A percentile compares a stretch with the other conserved stretches of the same genome.
Evolutionary conservation across 2,329 filamentous ascomycete genomes (phyloP).

Genomic region (Epichloe gansuensis): DNA sequence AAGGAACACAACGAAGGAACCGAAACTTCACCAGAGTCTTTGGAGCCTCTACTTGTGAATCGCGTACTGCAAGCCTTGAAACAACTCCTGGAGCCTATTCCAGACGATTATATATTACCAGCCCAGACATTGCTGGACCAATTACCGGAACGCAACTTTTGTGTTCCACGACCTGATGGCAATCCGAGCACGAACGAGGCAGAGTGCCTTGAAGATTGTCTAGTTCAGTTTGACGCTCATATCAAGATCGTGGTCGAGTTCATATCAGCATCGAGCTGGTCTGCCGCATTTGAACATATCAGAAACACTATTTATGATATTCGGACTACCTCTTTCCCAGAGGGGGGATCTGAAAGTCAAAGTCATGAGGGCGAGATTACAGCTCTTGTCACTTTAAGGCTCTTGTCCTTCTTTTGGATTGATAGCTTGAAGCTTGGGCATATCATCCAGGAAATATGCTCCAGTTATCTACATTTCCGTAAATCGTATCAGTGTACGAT

Average conservation of each 20-base stretch:
- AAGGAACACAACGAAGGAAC: conserved; percentile 10
- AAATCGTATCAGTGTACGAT: conserved; percentile 51
- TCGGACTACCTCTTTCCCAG: conserved; percentile 29
- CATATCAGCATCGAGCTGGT: conserved; percentile 52
- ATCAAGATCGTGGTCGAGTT: conserved; percentile 49
- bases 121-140: conserved; percentile 46
- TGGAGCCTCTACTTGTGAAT: conserved; percentile 38
- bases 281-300: conserved; percentile 44
- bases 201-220: conserved; percentile 20
- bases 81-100: conserved; percentile 43
- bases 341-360: conserved; percentile 22
- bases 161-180: conserved; percentile 19
- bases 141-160: conserved; percentile 23
- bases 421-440: conserved; percentile 47
- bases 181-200: conserved; percentile 9
- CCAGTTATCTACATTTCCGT: conserved; percentile 53
- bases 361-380: conserved; percentile 38
- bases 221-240: conserved; percentile 38
- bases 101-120: conserved; percentile 43
- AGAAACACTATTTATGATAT: conserved; percentile 38
- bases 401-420: conserved; percentile 52
- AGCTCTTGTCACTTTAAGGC: conserved; percentile 41
- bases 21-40: conserved; percentile 20
- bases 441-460: conserved; percentile 53
- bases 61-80: conserved; percentile 44